phyloP scores from a whole-genome alignment of 306 rosid species.

The Citrullus mucosospermus region DNA sequence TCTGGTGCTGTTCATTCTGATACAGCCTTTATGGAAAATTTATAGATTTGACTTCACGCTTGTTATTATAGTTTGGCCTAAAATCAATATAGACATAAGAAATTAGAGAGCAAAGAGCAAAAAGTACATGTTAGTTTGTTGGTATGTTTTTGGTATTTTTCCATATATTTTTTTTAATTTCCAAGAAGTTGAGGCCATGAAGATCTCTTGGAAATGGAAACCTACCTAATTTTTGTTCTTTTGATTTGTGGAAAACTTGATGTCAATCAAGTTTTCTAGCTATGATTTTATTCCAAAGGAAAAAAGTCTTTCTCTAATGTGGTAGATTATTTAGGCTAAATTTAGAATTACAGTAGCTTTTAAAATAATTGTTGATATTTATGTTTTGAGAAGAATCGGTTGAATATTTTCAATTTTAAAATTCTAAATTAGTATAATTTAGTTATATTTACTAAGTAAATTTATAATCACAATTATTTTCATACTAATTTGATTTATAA shows the following conservation, averaged over 20 bases:
- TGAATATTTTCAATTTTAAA: too few species aligned
- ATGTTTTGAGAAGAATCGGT: too few species aligned
- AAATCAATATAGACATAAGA: background rate
- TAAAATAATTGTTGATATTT: too few species aligned
- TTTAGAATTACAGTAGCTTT: too few species aligned
- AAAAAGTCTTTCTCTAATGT: background rate
- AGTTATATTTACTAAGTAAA: too few species aligned
- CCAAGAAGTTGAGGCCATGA: background rate
- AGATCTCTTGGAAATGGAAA: background rate
- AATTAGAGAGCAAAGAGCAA: background rate
- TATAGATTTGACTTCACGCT: background rate
- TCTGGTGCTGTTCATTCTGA: slow-evolving; percentile 54
- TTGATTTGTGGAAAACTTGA: background rate
- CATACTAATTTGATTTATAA: too few species aligned
- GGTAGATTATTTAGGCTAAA: too few species aligned
- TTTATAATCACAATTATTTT: too few species aligned
- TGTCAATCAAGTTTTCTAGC: background rate
- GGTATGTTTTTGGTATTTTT: too few species aligned
- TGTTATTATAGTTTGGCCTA: background rate
- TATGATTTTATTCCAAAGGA: background rate
- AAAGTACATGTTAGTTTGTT: background rate
- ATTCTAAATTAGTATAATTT: too few species aligned
- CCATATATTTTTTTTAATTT: background rate
- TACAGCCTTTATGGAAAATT: slow-evolving; percentile 16
- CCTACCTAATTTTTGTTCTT: background rate